phyloP scores from a whole-genome alignment of 2,329 filamentous ascomycete species.

The Fusarium cyanostomum region DNA sequence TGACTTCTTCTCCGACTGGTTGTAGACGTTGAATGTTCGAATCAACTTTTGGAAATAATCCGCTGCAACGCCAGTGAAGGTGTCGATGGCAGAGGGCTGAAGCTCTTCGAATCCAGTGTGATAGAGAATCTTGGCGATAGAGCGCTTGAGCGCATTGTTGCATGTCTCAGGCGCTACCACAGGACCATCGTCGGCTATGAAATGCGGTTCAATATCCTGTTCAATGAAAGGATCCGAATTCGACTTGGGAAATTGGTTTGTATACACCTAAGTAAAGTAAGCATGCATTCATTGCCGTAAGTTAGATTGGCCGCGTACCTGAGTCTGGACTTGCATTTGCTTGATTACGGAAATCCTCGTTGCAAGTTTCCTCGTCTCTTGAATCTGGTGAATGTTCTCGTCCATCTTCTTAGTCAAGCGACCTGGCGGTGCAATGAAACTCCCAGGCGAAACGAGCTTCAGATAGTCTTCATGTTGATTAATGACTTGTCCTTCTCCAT shows the following conservation, averaged over 20 bases:
- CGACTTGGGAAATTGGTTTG: slow-evolving; percentile 98
- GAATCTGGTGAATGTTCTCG: slow-evolving; percentile 91
- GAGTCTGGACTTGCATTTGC: slow-evolving; percentile 98
- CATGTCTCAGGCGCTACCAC: slow-evolving; percentile 86
- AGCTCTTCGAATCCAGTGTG: slow-evolving; percentile 97
- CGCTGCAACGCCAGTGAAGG: slow-evolving; percentile 86
- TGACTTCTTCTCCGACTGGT: slow-evolving; percentile 81
- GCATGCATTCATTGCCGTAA: not conserved
- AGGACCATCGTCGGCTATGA: slow-evolving; percentile 87
- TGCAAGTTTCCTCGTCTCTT: slow-evolving; percentile 94
- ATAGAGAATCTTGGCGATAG: slow-evolving; percentile 94
- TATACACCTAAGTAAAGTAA: slow-evolving; percentile 74
- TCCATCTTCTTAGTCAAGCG: slow-evolving; percentile 83
- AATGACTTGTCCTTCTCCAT: slow-evolving; percentile 87
- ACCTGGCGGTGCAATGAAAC: slow-evolving; percentile 79
- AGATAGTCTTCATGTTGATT: slow-evolving; percentile 89
- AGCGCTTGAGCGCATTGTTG: slow-evolving; percentile 85
- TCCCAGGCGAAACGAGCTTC: slow-evolving; percentile 76
- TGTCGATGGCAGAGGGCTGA: slow-evolving; percentile 91
- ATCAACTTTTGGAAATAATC: slow-evolving; percentile 91
- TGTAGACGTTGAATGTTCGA: slow-evolving; percentile 81
- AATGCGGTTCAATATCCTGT: slow-evolving; percentile 85
- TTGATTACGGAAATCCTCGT: slow-evolving; percentile 98
- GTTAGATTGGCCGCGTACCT: slow-evolving; percentile 64
- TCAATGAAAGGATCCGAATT: slow-evolving; percentile 90